A percentile compares a stretch with the other conserved stretches of the same genome.
These are phyloP conservation scores for Acanthamoeba sp. DNA, from an alignment of 208 protist genomes.

Conservation along the genomic window DNA sequence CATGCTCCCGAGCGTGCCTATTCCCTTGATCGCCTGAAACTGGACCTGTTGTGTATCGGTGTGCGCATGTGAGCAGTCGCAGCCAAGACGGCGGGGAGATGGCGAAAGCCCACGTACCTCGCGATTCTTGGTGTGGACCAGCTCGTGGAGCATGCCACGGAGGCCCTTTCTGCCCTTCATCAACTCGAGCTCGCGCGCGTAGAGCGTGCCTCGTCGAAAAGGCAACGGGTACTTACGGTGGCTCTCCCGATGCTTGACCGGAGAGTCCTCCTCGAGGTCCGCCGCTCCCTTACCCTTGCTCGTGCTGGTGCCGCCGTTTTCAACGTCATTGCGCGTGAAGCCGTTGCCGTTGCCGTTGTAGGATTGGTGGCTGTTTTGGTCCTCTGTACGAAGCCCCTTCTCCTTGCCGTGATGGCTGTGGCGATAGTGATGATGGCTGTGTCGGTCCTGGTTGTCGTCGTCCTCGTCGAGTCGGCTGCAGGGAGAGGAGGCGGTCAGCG, in stretches of 20 bases:
- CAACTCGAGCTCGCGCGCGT: constrained; percentile 12
- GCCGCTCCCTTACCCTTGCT: neutral
- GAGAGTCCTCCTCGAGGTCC: neutral
- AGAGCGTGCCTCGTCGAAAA: neutral
- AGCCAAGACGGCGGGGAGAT: neutral
- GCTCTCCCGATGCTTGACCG: neutral
- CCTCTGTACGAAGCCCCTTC: neutral
- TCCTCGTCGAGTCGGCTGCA: neutral
- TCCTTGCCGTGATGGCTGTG: neutral
- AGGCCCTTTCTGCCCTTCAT: constrained; percentile 28
- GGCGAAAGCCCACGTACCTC: neutral
- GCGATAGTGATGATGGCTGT: neutral
- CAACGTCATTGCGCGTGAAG: no score
- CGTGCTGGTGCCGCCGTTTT: neutral
- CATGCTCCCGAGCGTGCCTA: constrained; percentile 57
- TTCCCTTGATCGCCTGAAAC: constrained; percentile 57
- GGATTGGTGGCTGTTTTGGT: neutral
- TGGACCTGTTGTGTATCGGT: neutral
- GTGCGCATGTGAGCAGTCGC: neutral
- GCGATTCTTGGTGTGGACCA: constrained; percentile 55
- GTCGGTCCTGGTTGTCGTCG: neutral
- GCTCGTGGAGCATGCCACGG: constrained; percentile 52
- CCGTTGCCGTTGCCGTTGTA: neutral
- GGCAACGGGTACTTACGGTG: neutral
- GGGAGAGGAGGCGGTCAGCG: neutral